Evolutionary conservation across 1,284 basidiomycete species (phyloP).

Genomic region (Cryptococcus maquisensis): DNA sequence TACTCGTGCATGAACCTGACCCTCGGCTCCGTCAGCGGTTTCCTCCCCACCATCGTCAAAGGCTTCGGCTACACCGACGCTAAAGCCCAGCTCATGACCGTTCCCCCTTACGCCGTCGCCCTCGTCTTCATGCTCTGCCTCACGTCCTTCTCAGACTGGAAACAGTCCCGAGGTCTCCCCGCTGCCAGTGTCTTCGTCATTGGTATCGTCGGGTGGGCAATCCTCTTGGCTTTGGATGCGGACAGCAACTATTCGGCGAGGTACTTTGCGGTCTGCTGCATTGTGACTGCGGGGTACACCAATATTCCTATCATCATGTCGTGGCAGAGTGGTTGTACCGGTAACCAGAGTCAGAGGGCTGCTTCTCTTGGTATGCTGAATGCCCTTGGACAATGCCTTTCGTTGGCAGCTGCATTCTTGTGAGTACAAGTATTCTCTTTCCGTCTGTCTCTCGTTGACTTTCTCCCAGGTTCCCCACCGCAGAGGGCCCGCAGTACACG

Average conservation of each 20-base stretch:
- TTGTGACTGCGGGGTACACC: constrained; percentile 47
- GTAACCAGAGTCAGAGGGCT: constrained; percentile 47
- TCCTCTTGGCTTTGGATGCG: constrained; percentile 44
- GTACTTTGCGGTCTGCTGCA: constrained; percentile 49
- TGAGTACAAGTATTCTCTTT: constrained; percentile 9
- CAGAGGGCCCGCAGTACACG: constrained; percentile 46
- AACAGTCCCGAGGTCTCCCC: constrained; percentile 60
- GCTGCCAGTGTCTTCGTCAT: constrained; percentile 44
- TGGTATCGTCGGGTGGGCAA: constrained; percentile 48
- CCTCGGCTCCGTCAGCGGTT: constrained; percentile 72
- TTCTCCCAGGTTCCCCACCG: constrained; percentile 43
- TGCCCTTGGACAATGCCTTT: constrained; percentile 50
- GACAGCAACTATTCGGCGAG: constrained; percentile 34
- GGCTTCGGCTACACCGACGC: constrained; percentile 50
- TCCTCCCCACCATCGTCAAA: constrained; percentile 75
- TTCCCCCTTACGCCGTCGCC: constrained; percentile 74
- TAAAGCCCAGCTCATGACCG: constrained; percentile 58
- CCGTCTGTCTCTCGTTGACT: neutral
- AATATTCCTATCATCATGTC: constrained; percentile 43
- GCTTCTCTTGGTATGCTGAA: constrained; percentile 52
- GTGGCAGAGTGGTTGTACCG: constrained; percentile 46
- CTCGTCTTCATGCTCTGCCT: constrained; percentile 62
- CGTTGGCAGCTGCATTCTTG: constrained; percentile 49
- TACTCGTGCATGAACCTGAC: constrained; percentile 76
- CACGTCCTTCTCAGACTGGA: constrained; percentile 64